Percentiles rank a stretch among this genome's conserved stretches.
Conservation (phyloP, 306 rosid genomes). For the Potentilla sterilis region DNA sequence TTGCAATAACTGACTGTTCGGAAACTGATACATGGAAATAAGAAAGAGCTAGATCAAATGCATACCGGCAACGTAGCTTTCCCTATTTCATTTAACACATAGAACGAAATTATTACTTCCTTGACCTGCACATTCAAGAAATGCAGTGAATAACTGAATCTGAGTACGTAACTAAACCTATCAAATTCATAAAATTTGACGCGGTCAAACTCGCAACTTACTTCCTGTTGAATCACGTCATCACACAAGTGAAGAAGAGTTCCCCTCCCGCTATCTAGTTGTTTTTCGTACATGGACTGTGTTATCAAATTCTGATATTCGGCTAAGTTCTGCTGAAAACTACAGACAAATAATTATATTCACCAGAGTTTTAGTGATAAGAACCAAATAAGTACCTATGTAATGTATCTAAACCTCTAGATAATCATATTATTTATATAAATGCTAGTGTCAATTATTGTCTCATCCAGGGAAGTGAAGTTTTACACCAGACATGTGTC, state of each 20-base stretch:
- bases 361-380: conserved; percentile 7
- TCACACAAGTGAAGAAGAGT: conserved; percentile 99
- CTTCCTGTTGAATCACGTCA: conserved; percentile 98
- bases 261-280: conserved; percentile 96
- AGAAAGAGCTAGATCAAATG: conserved; percentile 8
- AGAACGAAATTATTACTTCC: conserved; percentile 83
- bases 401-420: not conserved
- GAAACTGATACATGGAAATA: not conserved
- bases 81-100: conserved; percentile 85
- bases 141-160: not conserved
- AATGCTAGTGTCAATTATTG: no score
- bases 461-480: no score
- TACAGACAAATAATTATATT: conserved; percentile 26
- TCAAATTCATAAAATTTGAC: not conserved
- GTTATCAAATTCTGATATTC: conserved; percentile 92
- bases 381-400: not conserved
- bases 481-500: no score
- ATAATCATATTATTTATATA: no score
- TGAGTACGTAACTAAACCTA: not conserved
- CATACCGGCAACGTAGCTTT: conserved; percentile 69
- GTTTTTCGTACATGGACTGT: conserved; percentile 95
- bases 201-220: conserved; percentile 38
- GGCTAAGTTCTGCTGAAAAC: conserved; percentile 91
- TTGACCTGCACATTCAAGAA: conserved; percentile 61
- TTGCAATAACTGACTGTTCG: not conserved